A percentile compares a stretch with the other conserved stretches of the same genome.
Evolutionary conservation across 2,329 filamentous ascomycete genomes (phyloP).

Genomic region (Fusarium sp.): DNA sequence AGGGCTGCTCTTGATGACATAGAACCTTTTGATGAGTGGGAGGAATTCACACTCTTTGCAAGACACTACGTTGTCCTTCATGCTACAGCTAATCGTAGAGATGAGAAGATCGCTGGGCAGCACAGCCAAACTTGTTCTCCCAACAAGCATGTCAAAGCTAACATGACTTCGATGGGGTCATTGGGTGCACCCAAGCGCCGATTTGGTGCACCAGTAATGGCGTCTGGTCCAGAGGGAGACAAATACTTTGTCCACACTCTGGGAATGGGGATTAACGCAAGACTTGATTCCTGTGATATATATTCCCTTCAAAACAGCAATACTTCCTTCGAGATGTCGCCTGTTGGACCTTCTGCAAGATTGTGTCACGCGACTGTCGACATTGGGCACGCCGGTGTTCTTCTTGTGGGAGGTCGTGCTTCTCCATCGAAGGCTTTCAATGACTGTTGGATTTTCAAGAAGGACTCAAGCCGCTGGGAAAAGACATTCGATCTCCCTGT

Average conservation of each 20-base stretch:
- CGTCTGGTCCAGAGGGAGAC: constrained; percentile 56
- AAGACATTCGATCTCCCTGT: constrained; percentile 73
- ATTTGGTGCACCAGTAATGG: constrained; percentile 69
- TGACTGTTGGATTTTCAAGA: constrained; percentile 82
- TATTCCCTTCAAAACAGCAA: constrained; percentile 52
- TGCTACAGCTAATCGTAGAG: constrained; percentile 57
- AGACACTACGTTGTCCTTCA: constrained; percentile 86
- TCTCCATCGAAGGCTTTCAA: constrained; percentile 77
- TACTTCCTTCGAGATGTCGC: constrained; percentile 47
- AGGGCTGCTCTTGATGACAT: constrained; percentile 74
- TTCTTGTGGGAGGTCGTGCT: constrained; percentile 83
- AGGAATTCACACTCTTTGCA: constrained; percentile 88
- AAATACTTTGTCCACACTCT: constrained; percentile 61
- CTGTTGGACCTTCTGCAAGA: constrained; percentile 55
- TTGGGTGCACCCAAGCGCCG: constrained; percentile 60
- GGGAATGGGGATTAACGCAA: constrained; percentile 60
- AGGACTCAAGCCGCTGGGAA: constrained; percentile 69
- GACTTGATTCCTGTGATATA: constrained; percentile 65
- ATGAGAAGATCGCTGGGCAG: constrained; percentile 2
- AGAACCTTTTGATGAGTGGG: constrained; percentile 96
- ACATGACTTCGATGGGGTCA: constrained; percentile 25
- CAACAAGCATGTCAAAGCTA: constrained; percentile 7
- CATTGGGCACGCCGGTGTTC: constrained; percentile 67
- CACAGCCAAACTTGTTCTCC: not conserved
- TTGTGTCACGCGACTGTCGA: constrained; percentile 85